phyloP scores from a whole-genome alignment of 2,329 filamentous ascomycete species.

The Trichoderma brevicompactum region DNA sequence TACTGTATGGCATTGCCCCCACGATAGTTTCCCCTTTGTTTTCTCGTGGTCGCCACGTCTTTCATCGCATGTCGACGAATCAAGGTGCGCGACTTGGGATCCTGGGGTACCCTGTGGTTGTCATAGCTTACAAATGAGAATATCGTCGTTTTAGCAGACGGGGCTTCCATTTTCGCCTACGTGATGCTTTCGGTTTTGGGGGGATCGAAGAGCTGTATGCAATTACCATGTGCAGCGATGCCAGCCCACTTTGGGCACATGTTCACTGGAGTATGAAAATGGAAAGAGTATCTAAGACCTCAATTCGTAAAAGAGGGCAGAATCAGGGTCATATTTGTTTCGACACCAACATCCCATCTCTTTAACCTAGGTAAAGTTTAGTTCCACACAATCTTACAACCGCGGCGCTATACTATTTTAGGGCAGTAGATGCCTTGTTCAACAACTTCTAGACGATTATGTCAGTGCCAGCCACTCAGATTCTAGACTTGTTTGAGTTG shows the following conservation, averaged over 20 bases:
- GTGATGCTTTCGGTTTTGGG: neutral
- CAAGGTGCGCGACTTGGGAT: slow-evolving; percentile 10
- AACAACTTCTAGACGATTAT: neutral
- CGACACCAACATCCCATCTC: neutral
- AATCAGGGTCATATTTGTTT: too few relatives aligned
- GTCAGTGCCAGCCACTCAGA: neutral
- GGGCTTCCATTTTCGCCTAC: neutral
- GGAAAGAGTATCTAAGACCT: too few relatives aligned
- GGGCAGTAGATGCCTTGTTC: slow-evolving; percentile 12
- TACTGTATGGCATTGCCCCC: neutral
- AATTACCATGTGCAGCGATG: neutral
- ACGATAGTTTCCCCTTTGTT: slow-evolving; percentile 14
- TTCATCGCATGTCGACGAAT: slow-evolving; percentile 17
- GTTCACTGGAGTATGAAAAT: neutral
- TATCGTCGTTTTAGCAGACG: neutral
- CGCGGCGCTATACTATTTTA: neutral
- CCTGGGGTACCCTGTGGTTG: slow-evolving; percentile 15
- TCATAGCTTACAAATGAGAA: slow-evolving; percentile 23
- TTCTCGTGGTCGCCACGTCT: slow-evolving; percentile 3
- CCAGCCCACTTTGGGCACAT: neutral
- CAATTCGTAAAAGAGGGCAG: too few relatives aligned
- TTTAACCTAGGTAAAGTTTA: too few relatives aligned
- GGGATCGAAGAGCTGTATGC: neutral
- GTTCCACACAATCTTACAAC: neutral
- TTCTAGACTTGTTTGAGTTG: neutral